Percentiles rank a stretch among this genome's conserved stretches.
phyloP scores from a whole-genome alignment of 805 yeast species.

The Candida caryicola region DNA sequence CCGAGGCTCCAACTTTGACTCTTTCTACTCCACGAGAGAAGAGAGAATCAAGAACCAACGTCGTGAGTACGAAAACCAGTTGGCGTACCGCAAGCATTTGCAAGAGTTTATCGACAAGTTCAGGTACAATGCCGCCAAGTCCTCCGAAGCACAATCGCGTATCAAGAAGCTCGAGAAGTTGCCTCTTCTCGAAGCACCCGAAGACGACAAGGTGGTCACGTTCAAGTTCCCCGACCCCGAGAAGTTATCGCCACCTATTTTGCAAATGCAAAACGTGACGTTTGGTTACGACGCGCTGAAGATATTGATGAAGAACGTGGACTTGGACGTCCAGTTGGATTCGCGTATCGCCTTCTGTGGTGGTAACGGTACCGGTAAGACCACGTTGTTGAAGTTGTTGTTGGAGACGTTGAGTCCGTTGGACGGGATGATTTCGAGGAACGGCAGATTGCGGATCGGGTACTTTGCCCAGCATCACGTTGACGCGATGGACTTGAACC shows the following conservation, averaged over 20 bases:
- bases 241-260: conserved; percentile 85
- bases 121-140: conserved; percentile 96
- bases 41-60: conserved; percentile 91
- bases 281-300: conserved; percentile 76
- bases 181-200: conserved; percentile 91
- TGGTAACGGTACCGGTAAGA: conserved; percentile 99
- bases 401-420: conserved; percentile 75
- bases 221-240: conserved; percentile 97
- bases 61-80: conserved; percentile 95
- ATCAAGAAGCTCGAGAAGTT: conserved; percentile 94
- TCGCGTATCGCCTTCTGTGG: conserved; percentile 96
- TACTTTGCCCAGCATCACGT: conserved; percentile 99
- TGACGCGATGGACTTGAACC: conserved; percentile 87
- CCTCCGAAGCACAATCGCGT: conserved; percentile 96
- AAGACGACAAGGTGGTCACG: conserved; percentile 78
- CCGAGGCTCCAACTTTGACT: conserved; percentile 89
- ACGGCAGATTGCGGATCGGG: conserved; percentile 87
- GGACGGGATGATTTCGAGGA: conserved; percentile 74
- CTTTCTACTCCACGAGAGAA: conserved; percentile 88
- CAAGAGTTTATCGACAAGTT: conserved; percentile 94
- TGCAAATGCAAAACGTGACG: conserved; percentile 80
- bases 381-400: conserved; percentile 83
- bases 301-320: conserved; percentile 70
- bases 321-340: conserved; percentile 86
- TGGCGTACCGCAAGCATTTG: conserved; percentile 91